Conservation (phyloP, 2,329 filamentous ascomycete species). For the Chaetomiaceae sp. region DNA sequence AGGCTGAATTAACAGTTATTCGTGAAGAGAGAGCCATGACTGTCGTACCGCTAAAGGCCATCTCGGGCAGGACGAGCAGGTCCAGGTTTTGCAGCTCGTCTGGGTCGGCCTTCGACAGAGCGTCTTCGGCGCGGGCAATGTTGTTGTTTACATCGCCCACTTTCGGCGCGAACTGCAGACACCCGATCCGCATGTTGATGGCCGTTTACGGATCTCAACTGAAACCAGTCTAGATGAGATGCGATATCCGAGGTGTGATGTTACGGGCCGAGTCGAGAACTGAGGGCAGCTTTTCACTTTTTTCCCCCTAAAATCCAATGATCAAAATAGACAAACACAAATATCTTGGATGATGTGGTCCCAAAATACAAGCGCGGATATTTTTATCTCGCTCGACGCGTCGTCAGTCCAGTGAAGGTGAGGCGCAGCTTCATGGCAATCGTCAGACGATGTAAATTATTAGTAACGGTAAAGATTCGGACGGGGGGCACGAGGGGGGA, state of each 20-base stretch:
- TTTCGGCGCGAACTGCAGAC: slow-evolving; percentile 69
- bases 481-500: not conserved
- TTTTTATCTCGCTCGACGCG: slow-evolving; percentile 5
- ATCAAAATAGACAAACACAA: not conserved
- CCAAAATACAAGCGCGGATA: slow-evolving; percentile 9
- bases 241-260: too few relatives aligned
- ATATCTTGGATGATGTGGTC: not conserved
- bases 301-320: too few relatives aligned
- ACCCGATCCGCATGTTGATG: slow-evolving; percentile 39
- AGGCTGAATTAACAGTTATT: not conserved
- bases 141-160: slow-evolving; percentile 69
- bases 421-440: slow-evolving; percentile 3
- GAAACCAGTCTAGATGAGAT: too few relatives aligned
- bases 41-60: slow-evolving; percentile 69
- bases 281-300: too few relatives aligned
- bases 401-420: not conserved
- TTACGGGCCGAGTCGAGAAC: too few relatives aligned
- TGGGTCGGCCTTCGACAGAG: slow-evolving; percentile 52
- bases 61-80: slow-evolving; percentile 69
- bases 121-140: slow-evolving; percentile 60
- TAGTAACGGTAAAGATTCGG: not conserved
- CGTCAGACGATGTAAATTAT: slow-evolving; percentile 10
- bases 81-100: slow-evolving; percentile 60
- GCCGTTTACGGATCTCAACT: not conserved
- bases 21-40: too few relatives aligned